These are phyloP conservation scores for Septoria linicola DNA, from an alignment of 2,329 filamentous ascomycete species.

Conservation along the genomic window DNA sequence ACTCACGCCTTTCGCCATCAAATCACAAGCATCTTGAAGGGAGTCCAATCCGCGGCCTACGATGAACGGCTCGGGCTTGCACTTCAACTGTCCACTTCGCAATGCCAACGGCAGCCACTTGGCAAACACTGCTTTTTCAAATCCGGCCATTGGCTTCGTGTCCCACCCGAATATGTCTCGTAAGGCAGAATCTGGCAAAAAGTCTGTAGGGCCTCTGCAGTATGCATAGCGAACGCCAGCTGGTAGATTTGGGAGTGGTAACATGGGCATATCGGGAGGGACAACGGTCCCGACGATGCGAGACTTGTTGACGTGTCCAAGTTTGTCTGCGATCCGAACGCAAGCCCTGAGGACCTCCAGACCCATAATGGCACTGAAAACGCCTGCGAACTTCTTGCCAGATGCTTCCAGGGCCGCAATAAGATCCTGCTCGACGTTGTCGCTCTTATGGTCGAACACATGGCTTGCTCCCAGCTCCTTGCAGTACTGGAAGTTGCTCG, in stretches of 20 bases:
- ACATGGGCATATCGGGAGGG: slow-evolving; percentile 9
- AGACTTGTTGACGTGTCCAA: slow-evolving; percentile 7
- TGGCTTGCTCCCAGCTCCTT: slow-evolving; percentile 47
- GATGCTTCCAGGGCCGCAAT: slow-evolving; percentile 29
- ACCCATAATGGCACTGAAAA: slow-evolving; percentile 26
- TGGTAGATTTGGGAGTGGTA: slow-evolving; percentile 12
- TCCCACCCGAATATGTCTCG: slow-evolving; percentile 33
- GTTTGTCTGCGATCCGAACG: slow-evolving; percentile 9
- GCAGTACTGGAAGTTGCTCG: slow-evolving; percentile 47
- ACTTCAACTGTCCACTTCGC: slow-evolving; percentile 37
- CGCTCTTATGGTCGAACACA: slow-evolving; percentile 48
- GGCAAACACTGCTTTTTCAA: slow-evolving; percentile 38
- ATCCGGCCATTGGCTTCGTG: slow-evolving; percentile 26
- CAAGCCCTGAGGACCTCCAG: slow-evolving; percentile 11
- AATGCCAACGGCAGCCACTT: slow-evolving; percentile 42
- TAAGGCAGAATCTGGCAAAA: slow-evolving; percentile 11
- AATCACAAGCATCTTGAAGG: slow-evolving; percentile 51
- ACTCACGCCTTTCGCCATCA: slow-evolving; percentile 19
- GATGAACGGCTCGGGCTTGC: slow-evolving; percentile 43
- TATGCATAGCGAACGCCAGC: slow-evolving; percentile 13
- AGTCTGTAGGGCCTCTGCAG: slow-evolving; percentile 5
- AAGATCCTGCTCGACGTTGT: slow-evolving; percentile 40
- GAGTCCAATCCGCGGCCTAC: slow-evolving; percentile 46
- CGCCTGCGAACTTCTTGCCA: slow-evolving; percentile 36
- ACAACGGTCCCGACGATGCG: slow-evolving; percentile 20